Evolutionary conservation across 2,329 filamentous ascomycete genomes (phyloP).

Genomic region (Colletotrichum navitas): DNA sequence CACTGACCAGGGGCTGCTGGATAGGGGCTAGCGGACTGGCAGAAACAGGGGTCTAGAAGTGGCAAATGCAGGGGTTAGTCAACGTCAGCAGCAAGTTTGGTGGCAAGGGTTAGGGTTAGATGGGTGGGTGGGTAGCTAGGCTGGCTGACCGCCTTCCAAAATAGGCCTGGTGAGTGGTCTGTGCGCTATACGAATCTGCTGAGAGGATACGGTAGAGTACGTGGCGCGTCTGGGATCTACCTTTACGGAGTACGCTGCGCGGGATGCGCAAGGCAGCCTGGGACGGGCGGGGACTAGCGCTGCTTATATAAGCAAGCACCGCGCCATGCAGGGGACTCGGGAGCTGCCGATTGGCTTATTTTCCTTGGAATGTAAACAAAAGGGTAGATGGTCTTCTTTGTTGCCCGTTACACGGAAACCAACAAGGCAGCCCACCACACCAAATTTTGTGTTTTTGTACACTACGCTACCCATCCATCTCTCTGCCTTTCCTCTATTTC

Average conservation of each 20-base stretch:
- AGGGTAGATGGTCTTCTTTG: background rate
- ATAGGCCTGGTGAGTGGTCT: too few species aligned
- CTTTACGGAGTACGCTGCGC: too few species aligned
- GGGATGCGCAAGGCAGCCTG: background rate
- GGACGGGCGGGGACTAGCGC: background rate
- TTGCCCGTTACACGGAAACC: slow-evolving; percentile 18
- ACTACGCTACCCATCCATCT: background rate
- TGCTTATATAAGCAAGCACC: background rate
- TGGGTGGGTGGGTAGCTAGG: too few species aligned
- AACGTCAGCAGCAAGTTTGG: too few species aligned
- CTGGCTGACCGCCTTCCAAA: too few species aligned
- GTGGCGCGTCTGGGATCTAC: slow-evolving; percentile 19
- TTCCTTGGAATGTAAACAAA: slow-evolving; percentile 33
- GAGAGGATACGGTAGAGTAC: too few species aligned
- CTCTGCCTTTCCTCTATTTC: background rate
- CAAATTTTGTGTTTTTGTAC: slow-evolving; percentile 5
- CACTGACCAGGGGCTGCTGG: too few species aligned
- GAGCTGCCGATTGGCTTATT: slow-evolving; percentile 35
- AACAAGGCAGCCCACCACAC: slow-evolving; percentile 24
- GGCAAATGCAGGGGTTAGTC: too few species aligned
- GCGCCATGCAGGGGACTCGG: background rate
- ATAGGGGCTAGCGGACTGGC: too few species aligned
- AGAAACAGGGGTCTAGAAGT: too few species aligned
- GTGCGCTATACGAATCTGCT: too few species aligned
- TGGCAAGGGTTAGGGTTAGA: too few species aligned